Base-by-base conservation (phyloP, 2,329 filamentous ascomycete species). In the Arthroderma sp. region DNA sequence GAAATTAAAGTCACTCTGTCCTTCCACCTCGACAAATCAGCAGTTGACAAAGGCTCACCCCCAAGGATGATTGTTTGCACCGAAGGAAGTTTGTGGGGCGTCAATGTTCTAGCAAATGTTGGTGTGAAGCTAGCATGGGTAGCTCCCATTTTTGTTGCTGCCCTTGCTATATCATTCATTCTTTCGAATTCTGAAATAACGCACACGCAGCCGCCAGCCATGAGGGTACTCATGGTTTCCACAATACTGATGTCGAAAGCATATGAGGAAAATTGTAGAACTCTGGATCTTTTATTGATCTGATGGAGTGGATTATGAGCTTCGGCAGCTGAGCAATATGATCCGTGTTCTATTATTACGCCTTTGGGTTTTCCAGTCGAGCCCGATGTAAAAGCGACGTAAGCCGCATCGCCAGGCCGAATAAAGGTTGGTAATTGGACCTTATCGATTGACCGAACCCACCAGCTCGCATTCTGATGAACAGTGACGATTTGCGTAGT, bases 311-410 rank as follows among this genome's bases (percentile, higher is more conserved):
- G 54, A 0, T 66, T 70, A 48, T 76, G 71, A 0, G 65, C 64
- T 1, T 65, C 50, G 40, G 72, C 68, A 0, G 67, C 65, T 0
- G 73, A 72, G 1, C 73, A 70, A 1, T 78, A 64, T 0, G 73
- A 68, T 0, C 61, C 61, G 51, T 82, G 78, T 3, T 70, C 72
- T 50, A 78, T 75, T 40, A 75, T 69, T 15, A 77, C 68, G 2
- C 75, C 76, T 47, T 73, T 73, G 0, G 72, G 70, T 33, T 65
- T 66, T 40, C 68, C 68, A 1, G 71, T 69, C 1, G 70, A 70
- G 0, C 71, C 70, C 3, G 69, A 69, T 2, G 68, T 70, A 48
- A 79, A 74, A 5, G 80, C 66, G 1, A 75, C 65, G 54, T 75
- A 81, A 0, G 75, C 75, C 22, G 42, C 41, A 29, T 43, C 40